These are phyloP conservation scores for Saraca asoca DNA, from an alignment of 331 rosid species.

Conservation along the genomic window DNA sequence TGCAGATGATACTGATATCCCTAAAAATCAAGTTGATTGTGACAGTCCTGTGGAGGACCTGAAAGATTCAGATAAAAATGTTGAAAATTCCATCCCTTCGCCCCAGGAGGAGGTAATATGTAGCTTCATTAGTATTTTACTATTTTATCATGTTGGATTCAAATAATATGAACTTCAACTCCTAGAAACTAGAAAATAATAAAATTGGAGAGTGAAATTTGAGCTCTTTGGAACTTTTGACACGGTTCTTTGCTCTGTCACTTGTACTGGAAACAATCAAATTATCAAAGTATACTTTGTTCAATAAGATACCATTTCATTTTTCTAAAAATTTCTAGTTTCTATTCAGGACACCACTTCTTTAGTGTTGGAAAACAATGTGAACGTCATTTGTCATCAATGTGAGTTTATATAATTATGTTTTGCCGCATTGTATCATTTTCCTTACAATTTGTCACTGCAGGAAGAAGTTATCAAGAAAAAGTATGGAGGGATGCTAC, in stretches of 20 bases:
- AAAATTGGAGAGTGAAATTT: neutral
- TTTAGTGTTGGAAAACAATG: neutral
- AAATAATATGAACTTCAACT: neutral
- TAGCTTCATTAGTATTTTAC: slow-evolving; percentile 20
- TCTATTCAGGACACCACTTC: slow-evolving; percentile 23
- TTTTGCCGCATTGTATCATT: neutral
- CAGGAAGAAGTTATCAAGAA: slow-evolving; percentile 81
- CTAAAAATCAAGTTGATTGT: slow-evolving; percentile 44
- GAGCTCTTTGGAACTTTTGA: neutral
- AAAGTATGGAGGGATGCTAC: slow-evolving; percentile 86
- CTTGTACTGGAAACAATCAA: neutral
- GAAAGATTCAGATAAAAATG: slow-evolving; percentile 44
- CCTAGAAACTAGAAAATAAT: neutral
- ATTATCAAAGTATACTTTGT: slow-evolving; percentile 1
- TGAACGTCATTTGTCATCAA: neutral
- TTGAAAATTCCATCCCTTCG: slow-evolving; percentile 65
- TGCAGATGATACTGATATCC: slow-evolving; percentile 43
- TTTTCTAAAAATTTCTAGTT: neutral
- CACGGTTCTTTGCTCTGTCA: neutral
- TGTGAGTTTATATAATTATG: neutral
- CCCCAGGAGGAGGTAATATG: slow-evolving; percentile 72
- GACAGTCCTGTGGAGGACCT: slow-evolving; percentile 47
- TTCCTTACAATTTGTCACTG: slow-evolving; percentile 32
- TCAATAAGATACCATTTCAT: slow-evolving; percentile 7
- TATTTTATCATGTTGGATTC: slow-evolving; percentile 1